Evolutionary conservation across 139 green algal species (phyloP).

Genomic region (Chlamydomonas sp.): DNA sequence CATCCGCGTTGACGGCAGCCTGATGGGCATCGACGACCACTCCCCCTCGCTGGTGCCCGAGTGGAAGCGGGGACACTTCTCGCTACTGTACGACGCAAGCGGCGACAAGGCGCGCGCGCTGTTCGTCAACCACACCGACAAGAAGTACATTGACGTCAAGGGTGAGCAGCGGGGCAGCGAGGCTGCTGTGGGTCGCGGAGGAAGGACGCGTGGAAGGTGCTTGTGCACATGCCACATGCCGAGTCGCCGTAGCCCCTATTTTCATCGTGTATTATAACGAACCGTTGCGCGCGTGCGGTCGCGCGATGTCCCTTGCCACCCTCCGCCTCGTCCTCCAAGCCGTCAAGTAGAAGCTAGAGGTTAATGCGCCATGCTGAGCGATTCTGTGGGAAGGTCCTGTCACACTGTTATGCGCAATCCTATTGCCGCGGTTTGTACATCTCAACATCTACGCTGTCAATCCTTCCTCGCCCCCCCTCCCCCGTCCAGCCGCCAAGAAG

Average conservation of each 20-base stretch:
- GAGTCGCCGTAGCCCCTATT: too few relatives aligned
- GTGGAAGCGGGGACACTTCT: slow-evolving; percentile 86
- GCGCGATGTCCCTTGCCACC: too few relatives aligned
- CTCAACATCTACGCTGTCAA: background rate
- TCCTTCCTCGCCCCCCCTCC: background rate
- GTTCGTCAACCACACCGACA: slow-evolving; percentile 73
- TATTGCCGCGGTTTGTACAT: background rate
- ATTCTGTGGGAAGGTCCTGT: too few relatives aligned
- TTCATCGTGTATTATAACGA: too few relatives aligned
- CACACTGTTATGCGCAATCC: too few relatives aligned
- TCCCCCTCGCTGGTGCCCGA: slow-evolving; percentile 60
- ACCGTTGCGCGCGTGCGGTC: too few relatives aligned
- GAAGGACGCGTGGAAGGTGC: background rate
- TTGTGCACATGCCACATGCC: too few relatives aligned
- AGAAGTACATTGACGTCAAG: slow-evolving; percentile 69
- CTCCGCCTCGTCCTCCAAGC: too few relatives aligned
- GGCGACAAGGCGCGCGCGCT: slow-evolving; percentile 27
- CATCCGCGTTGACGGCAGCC: slow-evolving; percentile 77
- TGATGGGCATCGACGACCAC: slow-evolving; percentile 71
- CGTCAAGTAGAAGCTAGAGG: too few relatives aligned
- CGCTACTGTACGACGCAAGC: slow-evolving; percentile 75
- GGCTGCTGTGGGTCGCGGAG: too few relatives aligned
- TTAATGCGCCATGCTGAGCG: too few relatives aligned
- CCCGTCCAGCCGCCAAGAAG: slow-evolving; percentile 32
- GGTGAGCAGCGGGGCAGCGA: slow-evolving; percentile 12